Base-by-base conservation (phyloP, 2,329 filamentous ascomycete species). In the Apiospora sp. region DNA sequence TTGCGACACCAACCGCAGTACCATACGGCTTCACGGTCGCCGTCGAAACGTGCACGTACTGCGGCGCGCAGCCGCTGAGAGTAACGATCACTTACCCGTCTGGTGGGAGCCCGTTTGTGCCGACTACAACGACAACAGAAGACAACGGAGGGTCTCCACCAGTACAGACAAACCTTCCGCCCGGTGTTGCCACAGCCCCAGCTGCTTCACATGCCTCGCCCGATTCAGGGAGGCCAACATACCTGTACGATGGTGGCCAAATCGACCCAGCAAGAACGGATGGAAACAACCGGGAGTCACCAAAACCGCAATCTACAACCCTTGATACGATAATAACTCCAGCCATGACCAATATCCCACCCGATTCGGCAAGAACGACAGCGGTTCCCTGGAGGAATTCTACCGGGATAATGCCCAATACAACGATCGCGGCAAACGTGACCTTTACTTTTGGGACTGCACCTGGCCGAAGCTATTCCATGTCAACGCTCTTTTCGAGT, bases 1-100 rank as follows among this genome's bases (percentile, higher is more conserved):
- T 76, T 67, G 73, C 68, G 44, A 48, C 67, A 12, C 72, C 75
- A 3, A 77, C 76, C 0, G 19, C 27, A 5, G 34, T 77, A 16
- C 76, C 76, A 1, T 77, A 73, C 54, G 76, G 76, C 19, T 77
- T 77, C 71, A 73, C 73, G 19, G 72, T 75, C 7, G 64, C 68
- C 13, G 68, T 77, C 24, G 74, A 72, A 64, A 77, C 75, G 6
- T 64, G 58, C 58, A 64, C 8, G 6, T 10, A 14, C 6, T 64
- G 58, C 22, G 58, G 58, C 10, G 8, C 58, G 14, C 19, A n/a
- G 22, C 58, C 58, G 6, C 34, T 64, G 5, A 64, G 34, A 4
- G 34, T 64, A 22, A 13, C 19, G 1, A 41, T 64, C 19, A 64
- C 58, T 0, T 64, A n/a, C 19, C 58, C 58, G 2, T 64, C 58